These are phyloP conservation scores for Coniferiporia sulphurascens DNA, from an alignment of 1,284 basidiomycete genomes.

Conservation along the genomic window DNA sequence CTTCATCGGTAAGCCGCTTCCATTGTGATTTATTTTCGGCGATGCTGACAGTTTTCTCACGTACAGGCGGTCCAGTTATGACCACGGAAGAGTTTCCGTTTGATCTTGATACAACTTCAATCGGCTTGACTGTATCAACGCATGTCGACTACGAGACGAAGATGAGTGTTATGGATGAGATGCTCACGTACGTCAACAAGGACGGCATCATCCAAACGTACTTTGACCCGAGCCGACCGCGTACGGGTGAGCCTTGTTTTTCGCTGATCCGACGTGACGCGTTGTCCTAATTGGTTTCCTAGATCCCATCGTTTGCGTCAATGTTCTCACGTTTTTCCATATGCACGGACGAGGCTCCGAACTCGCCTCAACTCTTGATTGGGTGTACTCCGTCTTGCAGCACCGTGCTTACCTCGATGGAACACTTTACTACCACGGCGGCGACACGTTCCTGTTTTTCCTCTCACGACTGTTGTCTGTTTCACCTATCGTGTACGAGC, in stretches of 20 bases:
- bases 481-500: background rate
- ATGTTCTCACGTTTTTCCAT: conserved; percentile 21
- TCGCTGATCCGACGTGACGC: background rate
- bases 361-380: conserved; percentile 17
- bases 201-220: conserved; percentile 53
- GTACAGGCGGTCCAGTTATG: conserved; percentile 23
- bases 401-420: conserved; percentile 20
- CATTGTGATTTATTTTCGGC: background rate
- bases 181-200: conserved; percentile 42
- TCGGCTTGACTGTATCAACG: conserved; percentile 38
- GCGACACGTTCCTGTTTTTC: conserved; percentile 21
- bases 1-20: conserved; percentile 36
- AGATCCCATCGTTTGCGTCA: conserved; percentile 21
- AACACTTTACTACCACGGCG: conserved; percentile 20
- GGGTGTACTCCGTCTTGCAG: conserved; percentile 18
- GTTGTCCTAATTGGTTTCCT: background rate
- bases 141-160: conserved; percentile 32
- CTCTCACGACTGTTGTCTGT: conserved; percentile 19
- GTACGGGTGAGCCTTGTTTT: conserved; percentile 30
- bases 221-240: conserved; percentile 46
- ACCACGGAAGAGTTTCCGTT: conserved; percentile 42
- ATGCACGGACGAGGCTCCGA: conserved; percentile 19
- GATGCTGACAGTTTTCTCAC: background rate
- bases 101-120: conserved; percentile 50
- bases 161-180: conserved; percentile 47